Base-by-base conservation (phyloP, 495 filamentous ascomycete genomes). In the Xylaria castorea region DNA sequence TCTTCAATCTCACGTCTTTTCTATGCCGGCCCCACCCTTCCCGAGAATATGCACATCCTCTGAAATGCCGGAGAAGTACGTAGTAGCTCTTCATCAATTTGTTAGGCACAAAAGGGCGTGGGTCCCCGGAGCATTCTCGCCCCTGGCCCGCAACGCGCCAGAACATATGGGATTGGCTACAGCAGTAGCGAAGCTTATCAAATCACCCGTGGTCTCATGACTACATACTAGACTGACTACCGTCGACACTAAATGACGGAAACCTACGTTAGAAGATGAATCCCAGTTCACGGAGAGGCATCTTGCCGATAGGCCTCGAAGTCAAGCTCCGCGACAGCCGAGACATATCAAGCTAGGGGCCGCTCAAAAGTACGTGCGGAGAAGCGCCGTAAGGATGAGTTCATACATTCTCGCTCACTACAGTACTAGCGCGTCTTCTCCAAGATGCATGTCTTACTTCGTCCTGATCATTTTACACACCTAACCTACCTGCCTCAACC, bases 351-450 rank as follows among this genome's bases (percentile, higher is more conserved):
- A 16, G 14, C 40, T 25, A 40, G 46, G 32, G 25, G 11, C 53
- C 20, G 50, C 38, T 38, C 51, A 16, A 32, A n/a, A 32, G 32
- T 36, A 25, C 38, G 36, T 60, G 67, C 67, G 53, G 67, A 69
- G 67, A 46, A 69, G 30, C 25, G 58, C 34, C 58, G 68, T 63
- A 50, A 53, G 4, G 18, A 61, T 60, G 53, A 69, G 38, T 69
- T 69, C 53, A 69, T 58, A 57, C 18, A n/a, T 53, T 38, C n/a
- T 34, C 0, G 32, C 20, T 57, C 36, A 42, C 66, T 32, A n/a
- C n/a, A n/a, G n/a, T n/a, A 68, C 50, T 44, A 50, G 40, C 38
- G 25, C 62, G 5, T 18, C 20, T 53, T 67, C 42, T 18, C 64
- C 30, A 30, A 51, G 27, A 36, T 16, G 46, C 44, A 40, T 68